Conservation (phyloP, 495 filamentous ascomycete species). For the Penicillium verhagenii region DNA sequence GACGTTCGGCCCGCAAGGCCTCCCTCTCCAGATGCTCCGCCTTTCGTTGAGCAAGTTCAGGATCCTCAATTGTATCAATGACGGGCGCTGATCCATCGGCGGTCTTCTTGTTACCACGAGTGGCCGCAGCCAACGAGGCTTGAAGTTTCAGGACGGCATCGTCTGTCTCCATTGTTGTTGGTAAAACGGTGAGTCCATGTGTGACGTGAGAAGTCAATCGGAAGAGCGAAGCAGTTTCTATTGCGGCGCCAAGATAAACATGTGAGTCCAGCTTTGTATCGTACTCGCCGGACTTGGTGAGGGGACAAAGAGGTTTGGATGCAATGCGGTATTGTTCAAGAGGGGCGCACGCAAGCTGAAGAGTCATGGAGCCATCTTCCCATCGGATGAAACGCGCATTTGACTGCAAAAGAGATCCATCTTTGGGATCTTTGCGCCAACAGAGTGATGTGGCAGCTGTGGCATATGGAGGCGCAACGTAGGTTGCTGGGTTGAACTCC, state of each 20-base stretch:
- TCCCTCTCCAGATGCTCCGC: conserved; percentile 75
- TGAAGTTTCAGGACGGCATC: conserved; percentile 75
- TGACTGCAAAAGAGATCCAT: conserved; percentile 61
- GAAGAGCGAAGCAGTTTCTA: conserved; percentile 65
- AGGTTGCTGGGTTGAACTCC: conserved; percentile 70
- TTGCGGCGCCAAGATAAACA: conserved; percentile 76
- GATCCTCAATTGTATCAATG: conserved; percentile 67
- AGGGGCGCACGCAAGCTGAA: conserved; percentile 71
- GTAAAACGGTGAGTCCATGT: conserved; percentile 69
- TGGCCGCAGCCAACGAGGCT: conserved; percentile 62
- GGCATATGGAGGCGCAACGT: conserved; percentile 64
- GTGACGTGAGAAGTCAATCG: conserved; percentile 78
- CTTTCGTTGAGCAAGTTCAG: conserved; percentile 72
- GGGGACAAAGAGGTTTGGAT: conserved; percentile 72
- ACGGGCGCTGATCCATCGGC: conserved; percentile 57
- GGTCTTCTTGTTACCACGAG: conserved; percentile 54
- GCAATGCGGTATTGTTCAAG: conserved; percentile 76
- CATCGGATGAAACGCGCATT: conserved; percentile 77
- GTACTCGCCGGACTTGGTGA: conserved; percentile 59
- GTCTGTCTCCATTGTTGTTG: conserved; percentile 68
- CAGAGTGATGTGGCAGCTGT: conserved; percentile 67
- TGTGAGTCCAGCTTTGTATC: conserved; percentile 71
- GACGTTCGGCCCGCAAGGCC: conserved; percentile 62
- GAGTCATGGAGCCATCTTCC: conserved; percentile 81
- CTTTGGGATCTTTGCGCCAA: conserved; percentile 66